Evolutionary conservation across 2,329 filamentous ascomycete species (phyloP).

Genomic region (Clarireedia homoeocarpa): DNA sequence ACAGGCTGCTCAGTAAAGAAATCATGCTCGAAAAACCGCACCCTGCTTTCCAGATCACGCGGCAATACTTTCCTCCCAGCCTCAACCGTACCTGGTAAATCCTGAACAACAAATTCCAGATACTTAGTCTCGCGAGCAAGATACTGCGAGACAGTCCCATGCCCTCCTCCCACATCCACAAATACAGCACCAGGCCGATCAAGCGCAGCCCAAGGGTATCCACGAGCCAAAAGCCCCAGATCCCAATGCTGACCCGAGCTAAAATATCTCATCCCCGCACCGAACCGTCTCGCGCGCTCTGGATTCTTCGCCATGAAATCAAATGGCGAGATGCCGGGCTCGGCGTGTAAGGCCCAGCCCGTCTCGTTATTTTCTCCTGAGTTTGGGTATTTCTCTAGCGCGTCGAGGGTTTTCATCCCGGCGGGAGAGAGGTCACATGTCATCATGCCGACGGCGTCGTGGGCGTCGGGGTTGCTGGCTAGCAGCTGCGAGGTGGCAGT

Average conservation of each 20-base stretch:
- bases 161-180: slow-evolving; percentile 1
- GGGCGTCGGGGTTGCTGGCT: not conserved
- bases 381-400: slow-evolving; percentile 6
- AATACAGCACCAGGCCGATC: not conserved
- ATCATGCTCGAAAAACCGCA: not conserved
- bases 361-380: slow-evolving; percentile 8
- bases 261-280: slow-evolving; percentile 2
- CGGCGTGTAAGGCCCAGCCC: not conserved
- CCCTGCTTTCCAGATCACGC: not conserved
- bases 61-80: not conserved
- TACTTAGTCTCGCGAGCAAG: not conserved
- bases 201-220: not conserved
- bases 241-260: not conserved
- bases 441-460: not conserved
- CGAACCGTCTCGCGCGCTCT: not conserved
- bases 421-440: slow-evolving; percentile 8
- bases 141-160: not conserved
- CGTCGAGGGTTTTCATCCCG: slow-evolving; percentile 3
- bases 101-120: not conserved
- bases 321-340: not conserved
- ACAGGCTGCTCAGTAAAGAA: not conserved
- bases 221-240: not conserved
- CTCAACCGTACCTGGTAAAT: not conserved
- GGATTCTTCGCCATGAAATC: not conserved
- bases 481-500: slow-evolving; percentile 4